Evolutionary conservation across 768 basidiomycete genomes (phyloP).

Genomic region (Ramaria sp.): DNA sequence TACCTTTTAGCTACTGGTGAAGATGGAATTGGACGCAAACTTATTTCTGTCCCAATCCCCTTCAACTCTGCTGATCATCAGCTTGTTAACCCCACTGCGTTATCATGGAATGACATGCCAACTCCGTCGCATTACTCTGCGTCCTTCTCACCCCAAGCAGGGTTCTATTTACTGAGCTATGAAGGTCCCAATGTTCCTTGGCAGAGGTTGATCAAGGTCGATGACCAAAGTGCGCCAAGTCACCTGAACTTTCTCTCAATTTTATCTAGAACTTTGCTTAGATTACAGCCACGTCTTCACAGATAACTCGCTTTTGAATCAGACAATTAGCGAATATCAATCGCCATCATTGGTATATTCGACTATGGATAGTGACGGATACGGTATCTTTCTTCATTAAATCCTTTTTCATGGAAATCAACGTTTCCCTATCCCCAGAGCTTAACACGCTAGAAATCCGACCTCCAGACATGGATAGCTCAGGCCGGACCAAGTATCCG

Average conservation of each 20-base stretch:
- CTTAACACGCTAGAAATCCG: constrained; percentile 86
- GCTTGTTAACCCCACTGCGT: constrained; percentile 18
- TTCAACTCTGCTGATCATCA: constrained; percentile 8
- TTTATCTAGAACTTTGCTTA: constrained; percentile 5
- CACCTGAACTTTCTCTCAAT: not conserved
- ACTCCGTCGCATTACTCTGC: constrained; percentile 48
- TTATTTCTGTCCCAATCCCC: constrained; percentile 3
- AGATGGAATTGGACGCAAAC: constrained; percentile 11
- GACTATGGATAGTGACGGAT: constrained; percentile 72
- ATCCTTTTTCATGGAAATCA: not conserved
- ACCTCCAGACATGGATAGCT: constrained; percentile 87
- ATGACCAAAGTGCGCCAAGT: constrained; percentile 32
- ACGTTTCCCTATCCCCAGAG: constrained; percentile 34
- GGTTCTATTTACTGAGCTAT: constrained; percentile 76
- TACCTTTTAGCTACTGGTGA: constrained; percentile 17
- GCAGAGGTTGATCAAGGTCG: constrained; percentile 65
- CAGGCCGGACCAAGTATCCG: constrained; percentile 92
- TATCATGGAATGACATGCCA: constrained; percentile 11
- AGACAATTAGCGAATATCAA: constrained; percentile 58
- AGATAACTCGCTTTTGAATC: constrained; percentile 56
- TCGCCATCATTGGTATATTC: constrained; percentile 57
- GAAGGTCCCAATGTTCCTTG: constrained; percentile 76
- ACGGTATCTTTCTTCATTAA: constrained; percentile 35
- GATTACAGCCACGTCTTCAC: constrained; percentile 54
- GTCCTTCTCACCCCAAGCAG: constrained; percentile 75